Base-by-base conservation (phyloP, 192 early-diverging fungal species). In the Obelidium mucronatum region DNA sequence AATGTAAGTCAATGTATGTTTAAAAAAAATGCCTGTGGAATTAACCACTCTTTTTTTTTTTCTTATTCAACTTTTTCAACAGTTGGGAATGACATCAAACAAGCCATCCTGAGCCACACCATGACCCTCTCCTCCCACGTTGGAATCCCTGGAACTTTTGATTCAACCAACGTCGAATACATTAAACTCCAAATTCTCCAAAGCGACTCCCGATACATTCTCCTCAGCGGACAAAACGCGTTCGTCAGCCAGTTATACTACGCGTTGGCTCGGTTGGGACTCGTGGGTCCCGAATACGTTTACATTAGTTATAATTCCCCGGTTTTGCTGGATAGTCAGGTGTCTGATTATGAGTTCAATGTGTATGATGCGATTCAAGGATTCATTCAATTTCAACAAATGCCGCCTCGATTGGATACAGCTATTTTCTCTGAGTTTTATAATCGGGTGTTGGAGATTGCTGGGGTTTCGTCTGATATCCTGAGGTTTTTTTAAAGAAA, bases 351-450 rank as follows among this genome's bases (percentile, higher is more conserved):
- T 19, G 19, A 48, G 11, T 19, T 0, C 8, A 48, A 48, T 19
- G 44, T 15, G 19, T 15, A 6, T 15, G 0, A 6, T 19, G 11
- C 8, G 19, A 24, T 30, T 13, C 26, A 24, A 59, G 56, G 56
- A 8, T 59, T 59, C 56, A 59, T 59, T 13, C 31, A 30, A 59
- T 59, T 59, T 24, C 56, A 59, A 33, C 56, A 59, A 59, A 8
- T 33, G 8, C 56, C 56, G 56, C 56, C 31, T 30, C 0, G 8
- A 24, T 13, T 33, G 8, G 24, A 6, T 11, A 33, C 56, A 0
- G 13, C 24, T 22, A 6, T 59, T 0, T 59, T 59, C 1, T 24
- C 8, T 11, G 24, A 6, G 8, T 48, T 48, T 48, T 48, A 48
- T 19, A 15, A 6, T 19, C 44, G 19, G 19, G 44, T 48, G 11